A percentile compares a stretch with the other conserved stretches of the same genome.
Conservation (phyloP, 2,329 filamentous ascomycete genomes). For the Colletotrichum kahawae region DNA sequence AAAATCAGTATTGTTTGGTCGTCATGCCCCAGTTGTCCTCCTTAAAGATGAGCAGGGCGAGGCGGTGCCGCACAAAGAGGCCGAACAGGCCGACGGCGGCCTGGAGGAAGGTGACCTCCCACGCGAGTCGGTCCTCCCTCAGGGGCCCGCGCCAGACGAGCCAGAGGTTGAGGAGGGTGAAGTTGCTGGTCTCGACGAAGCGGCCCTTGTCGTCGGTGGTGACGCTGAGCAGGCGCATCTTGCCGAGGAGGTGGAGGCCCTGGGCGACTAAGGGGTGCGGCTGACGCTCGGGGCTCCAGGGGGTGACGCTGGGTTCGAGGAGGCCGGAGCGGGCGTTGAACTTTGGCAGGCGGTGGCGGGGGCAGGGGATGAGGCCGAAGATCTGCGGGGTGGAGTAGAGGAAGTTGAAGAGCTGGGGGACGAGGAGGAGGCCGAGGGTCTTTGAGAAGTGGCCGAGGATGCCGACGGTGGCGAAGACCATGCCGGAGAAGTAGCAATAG, state of each 20-base stretch:
- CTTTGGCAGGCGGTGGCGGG: conserved; percentile 86
- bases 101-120: conserved; percentile 83
- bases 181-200: conserved; percentile 83
- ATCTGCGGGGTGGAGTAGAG: conserved; percentile 89
- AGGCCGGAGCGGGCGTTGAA: conserved; percentile 87
- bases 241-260: conserved; percentile 71
- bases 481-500: conserved; percentile 99
- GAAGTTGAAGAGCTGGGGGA: conserved; percentile 97
- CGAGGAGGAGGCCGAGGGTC: conserved; percentile 86
- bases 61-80: conserved; percentile 81
- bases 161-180: conserved; percentile 96
- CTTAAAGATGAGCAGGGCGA: conserved; percentile 88
- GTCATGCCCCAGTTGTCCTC: conserved; percentile 74
- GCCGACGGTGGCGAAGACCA: conserved; percentile 97
- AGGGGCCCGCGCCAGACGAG: conserved; percentile 93
- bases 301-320: conserved; percentile 84
- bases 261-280: conserved; percentile 68
- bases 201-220: conserved; percentile 69
- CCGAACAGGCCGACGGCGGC: conserved; percentile 77
- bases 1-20: conserved; percentile 17
- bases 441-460: conserved; percentile 99
- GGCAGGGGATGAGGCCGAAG: conserved; percentile 88
- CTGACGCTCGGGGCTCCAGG: conserved; percentile 72
- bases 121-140: conserved; percentile 82
- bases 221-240: conserved; percentile 67